Conservation (phyloP, 148 eudicot species). For the Persicaria tinctoria region DNA sequence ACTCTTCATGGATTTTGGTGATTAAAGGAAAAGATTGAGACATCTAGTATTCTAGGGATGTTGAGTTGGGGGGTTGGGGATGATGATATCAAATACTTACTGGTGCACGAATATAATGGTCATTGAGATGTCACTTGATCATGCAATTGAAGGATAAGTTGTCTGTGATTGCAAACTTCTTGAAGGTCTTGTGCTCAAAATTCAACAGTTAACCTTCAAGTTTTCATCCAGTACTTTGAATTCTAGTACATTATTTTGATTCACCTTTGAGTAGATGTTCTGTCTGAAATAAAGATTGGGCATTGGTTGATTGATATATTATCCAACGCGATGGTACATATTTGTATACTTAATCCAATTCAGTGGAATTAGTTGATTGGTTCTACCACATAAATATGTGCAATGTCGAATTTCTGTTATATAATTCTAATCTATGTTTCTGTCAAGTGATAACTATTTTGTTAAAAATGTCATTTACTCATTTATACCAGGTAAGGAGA, state of each 20-base stretch:
- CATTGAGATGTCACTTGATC: background rate
- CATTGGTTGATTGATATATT: background rate
- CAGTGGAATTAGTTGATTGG: background rate
- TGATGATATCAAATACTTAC: background rate
- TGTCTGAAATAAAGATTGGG: background rate
- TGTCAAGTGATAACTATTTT: background rate
- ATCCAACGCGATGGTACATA: background rate
- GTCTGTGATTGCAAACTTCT: background rate
- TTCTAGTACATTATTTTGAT: background rate
- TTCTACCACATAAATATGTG: background rate
- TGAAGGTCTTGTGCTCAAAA: background rate
- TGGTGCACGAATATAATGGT: background rate
- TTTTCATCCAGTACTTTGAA: background rate
- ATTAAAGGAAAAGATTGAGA: background rate
- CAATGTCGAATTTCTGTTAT: background rate
- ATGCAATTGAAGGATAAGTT: background rate
- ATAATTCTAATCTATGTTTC: background rate
- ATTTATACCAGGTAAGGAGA: conserved; percentile 58
- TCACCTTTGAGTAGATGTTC: background rate
- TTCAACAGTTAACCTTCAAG: background rate
- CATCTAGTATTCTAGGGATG: background rate
- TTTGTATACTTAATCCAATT: background rate
- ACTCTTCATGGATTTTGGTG: background rate
- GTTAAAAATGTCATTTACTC: background rate
- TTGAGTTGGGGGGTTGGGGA: background rate